Percentiles rank a stretch among this genome's conserved stretches.
Conservation (phyloP, 495 filamentous ascomycete genomes). For the Penicillium bovifimosum region DNA sequence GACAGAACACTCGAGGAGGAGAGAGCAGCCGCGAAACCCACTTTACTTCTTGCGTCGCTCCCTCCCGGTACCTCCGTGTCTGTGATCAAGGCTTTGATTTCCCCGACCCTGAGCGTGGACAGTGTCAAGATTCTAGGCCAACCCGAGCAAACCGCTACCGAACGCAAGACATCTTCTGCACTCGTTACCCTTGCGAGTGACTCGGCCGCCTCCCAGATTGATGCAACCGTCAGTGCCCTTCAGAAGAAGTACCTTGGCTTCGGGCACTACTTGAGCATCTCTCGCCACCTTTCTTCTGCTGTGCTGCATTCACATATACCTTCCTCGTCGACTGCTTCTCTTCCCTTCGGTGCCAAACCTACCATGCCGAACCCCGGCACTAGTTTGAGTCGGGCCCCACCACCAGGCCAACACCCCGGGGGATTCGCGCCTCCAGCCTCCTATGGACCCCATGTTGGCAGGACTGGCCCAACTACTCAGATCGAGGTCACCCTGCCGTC, state of each 20-base stretch:
- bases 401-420: constrained; percentile 57
- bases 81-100: constrained; percentile 68
- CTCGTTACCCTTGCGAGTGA: constrained; percentile 84
- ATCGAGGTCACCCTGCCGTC: constrained; percentile 71
- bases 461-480: constrained; percentile 47
- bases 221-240: constrained; percentile 66
- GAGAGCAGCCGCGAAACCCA: constrained; percentile 77
- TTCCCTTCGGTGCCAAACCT: constrained; percentile 81
- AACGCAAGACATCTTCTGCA: constrained; percentile 73
- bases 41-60: constrained; percentile 63
- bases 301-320: constrained; percentile 55
- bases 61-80: constrained; percentile 64
- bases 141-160: constrained; percentile 49
- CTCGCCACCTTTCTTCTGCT: constrained; percentile 79
- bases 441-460: constrained; percentile 45
- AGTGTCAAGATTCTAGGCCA: constrained; percentile 68
- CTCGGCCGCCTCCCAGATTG: constrained; percentile 79
- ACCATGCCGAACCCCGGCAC: constrained; percentile 43
- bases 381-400: constrained; percentile 51
- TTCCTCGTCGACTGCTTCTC: constrained; percentile 46
- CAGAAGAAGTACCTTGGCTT: constrained; percentile 85
- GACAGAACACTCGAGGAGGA: constrained; percentile 53
- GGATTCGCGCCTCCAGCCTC: constrained; percentile 78
- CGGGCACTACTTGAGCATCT: constrained; percentile 76
- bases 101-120: constrained; percentile 64